Percentiles rank a stretch among this genome's conserved stretches.
Evolutionary conservation across 495 filamentous ascomycete genomes (phyloP).

Genomic region (Evernia prunastri): DNA sequence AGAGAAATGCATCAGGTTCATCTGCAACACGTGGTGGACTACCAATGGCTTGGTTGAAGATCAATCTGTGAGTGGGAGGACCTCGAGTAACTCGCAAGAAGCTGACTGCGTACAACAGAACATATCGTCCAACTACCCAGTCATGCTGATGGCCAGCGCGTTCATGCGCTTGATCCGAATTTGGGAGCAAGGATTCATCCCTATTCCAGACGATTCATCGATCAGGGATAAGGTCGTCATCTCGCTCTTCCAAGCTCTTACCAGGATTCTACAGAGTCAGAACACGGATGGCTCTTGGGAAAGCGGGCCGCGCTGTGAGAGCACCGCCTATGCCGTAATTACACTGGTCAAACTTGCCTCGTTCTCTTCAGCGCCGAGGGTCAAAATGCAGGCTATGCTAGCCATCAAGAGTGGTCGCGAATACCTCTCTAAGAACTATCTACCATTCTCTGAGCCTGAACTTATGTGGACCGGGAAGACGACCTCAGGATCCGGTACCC

Average conservation of each 20-base stretch:
- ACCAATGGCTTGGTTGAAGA: constrained; percentile 21
- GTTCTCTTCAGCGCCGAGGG: constrained; percentile 19
- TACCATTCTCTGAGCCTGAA: constrained; percentile 18
- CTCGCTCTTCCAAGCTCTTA: constrained; percentile 24
- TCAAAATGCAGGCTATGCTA: constrained; percentile 14
- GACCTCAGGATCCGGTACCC: constrained; percentile 13
- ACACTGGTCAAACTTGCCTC: constrained; percentile 17
- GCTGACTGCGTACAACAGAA: constrained; percentile 6
- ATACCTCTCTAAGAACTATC: constrained; percentile 14
- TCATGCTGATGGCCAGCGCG: constrained; percentile 22
- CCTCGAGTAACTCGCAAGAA: not conserved
- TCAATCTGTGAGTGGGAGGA: constrained; percentile 4
- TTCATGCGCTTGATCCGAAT: constrained; percentile 17
- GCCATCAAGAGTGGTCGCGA: constrained; percentile 18
- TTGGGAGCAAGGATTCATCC: constrained; percentile 19
- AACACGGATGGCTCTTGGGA: constrained; percentile 22
- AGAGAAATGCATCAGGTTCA: constrained; percentile 16
- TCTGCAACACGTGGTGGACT: constrained; percentile 23
- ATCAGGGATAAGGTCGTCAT: constrained; percentile 22
- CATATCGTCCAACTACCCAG: constrained; percentile 17
- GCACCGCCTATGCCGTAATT: constrained; percentile 22
- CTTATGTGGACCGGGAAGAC: constrained; percentile 21
- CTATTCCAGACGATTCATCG: constrained; percentile 14
- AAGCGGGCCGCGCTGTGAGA: constrained; percentile 16
- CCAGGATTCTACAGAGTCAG: constrained; percentile 19